phyloP scores from a whole-genome alignment of 2,329 filamentous ascomycete species.

The Plenodomus tracheiphilus region DNA sequence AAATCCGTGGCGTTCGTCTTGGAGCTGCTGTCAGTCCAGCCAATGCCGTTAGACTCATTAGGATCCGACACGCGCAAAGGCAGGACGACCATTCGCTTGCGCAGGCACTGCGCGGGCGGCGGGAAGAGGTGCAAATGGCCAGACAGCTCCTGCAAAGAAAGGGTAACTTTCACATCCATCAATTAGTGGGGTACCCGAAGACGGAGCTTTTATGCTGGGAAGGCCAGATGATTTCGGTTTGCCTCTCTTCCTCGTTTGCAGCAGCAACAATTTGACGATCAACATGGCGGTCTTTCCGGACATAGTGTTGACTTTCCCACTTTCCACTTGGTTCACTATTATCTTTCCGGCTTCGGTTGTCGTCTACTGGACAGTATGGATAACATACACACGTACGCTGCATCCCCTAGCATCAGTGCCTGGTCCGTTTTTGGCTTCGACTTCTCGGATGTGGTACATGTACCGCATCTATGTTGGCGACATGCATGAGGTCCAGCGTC shows the following conservation, averaged over 20 bases:
- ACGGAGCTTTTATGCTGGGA: background rate
- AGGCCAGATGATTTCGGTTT: background rate
- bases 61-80: background rate
- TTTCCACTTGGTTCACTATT: conserved; percentile 8
- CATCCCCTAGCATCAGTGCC: conserved; percentile 20
- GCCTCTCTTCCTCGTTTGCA: background rate
- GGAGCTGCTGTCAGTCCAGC: background rate
- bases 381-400: conserved; percentile 11
- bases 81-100: background rate
- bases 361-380: conserved; percentile 15
- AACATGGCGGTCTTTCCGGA: conserved; percentile 2
- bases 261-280: background rate
- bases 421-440: conserved; percentile 21
- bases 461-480: conserved; percentile 4
- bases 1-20: background rate
- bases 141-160: too few relatives aligned
- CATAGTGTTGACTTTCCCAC: conserved; percentile 1
- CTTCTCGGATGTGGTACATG: conserved; percentile 22
- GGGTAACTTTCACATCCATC: background rate
- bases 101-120: too few relatives aligned
- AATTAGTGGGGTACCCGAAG: background rate
- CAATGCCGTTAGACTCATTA: background rate
- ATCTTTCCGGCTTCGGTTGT: conserved; percentile 6
- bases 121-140: background rate
- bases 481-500: conserved; percentile 6